Evolutionary conservation across 306 rosid species (phyloP).

Genomic region (Pueraria montana): DNA sequence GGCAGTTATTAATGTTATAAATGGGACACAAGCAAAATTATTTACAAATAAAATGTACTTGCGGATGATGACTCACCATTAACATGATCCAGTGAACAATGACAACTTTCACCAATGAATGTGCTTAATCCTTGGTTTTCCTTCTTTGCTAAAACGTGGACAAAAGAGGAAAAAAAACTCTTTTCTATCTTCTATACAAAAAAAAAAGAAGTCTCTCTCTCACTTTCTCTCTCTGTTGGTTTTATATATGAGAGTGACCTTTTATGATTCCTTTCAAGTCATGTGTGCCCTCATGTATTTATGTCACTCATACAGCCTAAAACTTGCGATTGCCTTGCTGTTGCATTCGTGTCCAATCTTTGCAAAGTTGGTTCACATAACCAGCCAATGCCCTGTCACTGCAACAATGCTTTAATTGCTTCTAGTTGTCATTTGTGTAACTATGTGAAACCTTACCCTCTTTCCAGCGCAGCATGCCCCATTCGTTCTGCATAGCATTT

Average conservation of each 20-base stretch:
- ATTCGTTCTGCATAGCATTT: conserved; percentile 53
- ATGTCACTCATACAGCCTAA: conserved; percentile 61
- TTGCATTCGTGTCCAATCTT: conserved; percentile 55
- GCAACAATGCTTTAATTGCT: conserved; percentile 51
- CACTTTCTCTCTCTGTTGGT: background rate
- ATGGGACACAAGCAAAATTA: background rate
- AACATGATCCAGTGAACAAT: conserved; percentile 17
- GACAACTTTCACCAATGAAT: background rate
- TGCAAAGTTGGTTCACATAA: conserved; percentile 50
- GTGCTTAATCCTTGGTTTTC: conserved; percentile 6
- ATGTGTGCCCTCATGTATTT: conserved; percentile 57
- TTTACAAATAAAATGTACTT: background rate
- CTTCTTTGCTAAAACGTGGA: conserved; percentile 34
- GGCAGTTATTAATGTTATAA: background rate
- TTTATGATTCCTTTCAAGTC: conserved; percentile 51
- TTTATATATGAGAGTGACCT: conserved; percentile 45
- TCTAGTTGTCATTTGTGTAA: conserved; percentile 72
- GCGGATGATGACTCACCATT: background rate
- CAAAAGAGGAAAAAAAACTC: conserved; percentile 13
- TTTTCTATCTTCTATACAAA: conserved; percentile 23
- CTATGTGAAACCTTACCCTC: conserved; percentile 62
- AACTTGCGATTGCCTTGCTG: conserved; percentile 69
- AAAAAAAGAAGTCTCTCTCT: background rate
- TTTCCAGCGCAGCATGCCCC: conserved; percentile 81
- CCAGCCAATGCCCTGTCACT: conserved; percentile 53